Base-by-base conservation (phyloP, 805 yeast species). In the Yarrowia sp. region DNA sequence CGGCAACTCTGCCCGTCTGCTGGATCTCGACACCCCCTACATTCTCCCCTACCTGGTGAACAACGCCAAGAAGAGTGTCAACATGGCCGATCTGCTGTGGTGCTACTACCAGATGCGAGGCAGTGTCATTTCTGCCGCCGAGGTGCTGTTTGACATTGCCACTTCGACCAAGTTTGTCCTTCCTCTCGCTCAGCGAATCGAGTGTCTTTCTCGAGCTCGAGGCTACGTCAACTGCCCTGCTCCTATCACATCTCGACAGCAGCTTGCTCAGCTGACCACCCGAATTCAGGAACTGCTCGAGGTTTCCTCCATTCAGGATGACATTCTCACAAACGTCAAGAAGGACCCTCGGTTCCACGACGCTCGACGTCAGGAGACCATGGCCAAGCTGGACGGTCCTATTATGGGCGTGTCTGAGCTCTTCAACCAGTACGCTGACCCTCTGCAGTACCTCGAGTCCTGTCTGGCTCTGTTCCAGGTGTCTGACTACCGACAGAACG, bases 181-280 rank as follows among this genome's bases (percentile, higher is more conserved):
- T 61, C 79, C 84, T 43, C 82, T 94, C 68, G 83, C 84, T 44
- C 88, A 89, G 73, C 85, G 99, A 75, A 88, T 94, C 52, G 97
- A 93, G 77, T 92, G 85, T 75, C 81, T 95, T 67, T 91, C 98
- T 1, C 84, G 98, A 72, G 98, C 98, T 0, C 90, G 89, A 76
- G 97, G 97, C 2, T 92, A 91, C 80, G 90, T 97, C 76, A 91
- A 91, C 74, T 89, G 97, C 76, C 87, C 85, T 53, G 86, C 92
- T 70, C 89, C 94, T 33, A 91, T 94, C 38, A 85, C 83, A 69
- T 83, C 88, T 74, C 84, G 94, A 72, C 96, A 90, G 73, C 86
- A 87, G 70, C 88, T 92, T 84, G 85, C 88, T 36, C 87, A 86
- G 72, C 80, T 94, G 68, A 83, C 91, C 1, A 81, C 86, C 12